These are phyloP conservation scores for Termitomyces sp. DNA, from an alignment of 768 basidiomycete genomes.

Conservation along the genomic window DNA sequence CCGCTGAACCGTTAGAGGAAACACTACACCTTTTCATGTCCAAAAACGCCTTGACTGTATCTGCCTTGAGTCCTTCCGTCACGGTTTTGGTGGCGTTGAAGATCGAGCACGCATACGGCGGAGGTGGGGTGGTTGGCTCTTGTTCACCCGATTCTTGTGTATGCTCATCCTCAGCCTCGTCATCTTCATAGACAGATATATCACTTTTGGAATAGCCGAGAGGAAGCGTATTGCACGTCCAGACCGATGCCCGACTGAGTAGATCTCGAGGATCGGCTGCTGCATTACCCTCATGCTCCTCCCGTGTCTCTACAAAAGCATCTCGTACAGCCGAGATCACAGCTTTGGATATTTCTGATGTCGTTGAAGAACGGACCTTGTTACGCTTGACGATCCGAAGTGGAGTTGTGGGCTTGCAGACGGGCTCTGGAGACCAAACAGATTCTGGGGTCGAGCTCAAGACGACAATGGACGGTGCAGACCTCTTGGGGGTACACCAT, in stretches of 20 bases:
- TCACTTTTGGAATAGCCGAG: background rate
- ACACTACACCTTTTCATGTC: background rate
- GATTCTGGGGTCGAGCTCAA: constrained; percentile 1
- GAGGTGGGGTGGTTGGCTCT: constrained; percentile 10
- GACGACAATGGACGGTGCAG: background rate
- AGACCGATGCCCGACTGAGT: constrained; percentile 15
- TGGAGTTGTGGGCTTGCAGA: constrained; percentile 4
- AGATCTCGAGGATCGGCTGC: constrained; percentile 11
- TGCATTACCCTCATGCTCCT: constrained; percentile 4
- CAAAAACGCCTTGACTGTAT: background rate
- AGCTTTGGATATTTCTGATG: constrained; percentile 7
- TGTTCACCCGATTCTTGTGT: constrained; percentile 1
- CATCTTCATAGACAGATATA: background rate
- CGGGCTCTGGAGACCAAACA: background rate
- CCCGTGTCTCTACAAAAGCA: constrained; percentile 6
- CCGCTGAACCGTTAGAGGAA: constrained; percentile 2
- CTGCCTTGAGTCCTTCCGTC: background rate
- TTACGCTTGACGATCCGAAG: constrained; percentile 16
- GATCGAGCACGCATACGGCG: constrained; percentile 9
- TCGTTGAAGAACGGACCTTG: constrained; percentile 1
- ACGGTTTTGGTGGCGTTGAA: background rate
- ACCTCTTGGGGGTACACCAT: background rate
- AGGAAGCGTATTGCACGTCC: constrained; percentile 9
- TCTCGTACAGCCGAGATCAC: constrained; percentile 14
- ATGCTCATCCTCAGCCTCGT: constrained; percentile 10